Base-by-base conservation (phyloP, 768 basidiomycete genomes). In the Lentinula guzmanii region DNA sequence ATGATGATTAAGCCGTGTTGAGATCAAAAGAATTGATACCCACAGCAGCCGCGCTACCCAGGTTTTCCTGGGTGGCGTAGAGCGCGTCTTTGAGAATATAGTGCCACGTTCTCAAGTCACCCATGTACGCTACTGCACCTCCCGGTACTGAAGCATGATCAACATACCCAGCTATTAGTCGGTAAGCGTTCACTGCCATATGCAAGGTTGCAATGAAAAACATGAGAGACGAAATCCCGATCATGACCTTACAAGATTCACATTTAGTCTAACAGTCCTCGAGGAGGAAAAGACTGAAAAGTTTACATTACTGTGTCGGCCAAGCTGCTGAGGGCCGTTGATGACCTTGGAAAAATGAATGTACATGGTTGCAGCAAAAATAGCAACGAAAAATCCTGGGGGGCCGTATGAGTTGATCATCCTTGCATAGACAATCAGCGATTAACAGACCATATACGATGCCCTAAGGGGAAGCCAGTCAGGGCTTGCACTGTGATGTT, bases 21-120 rank as follows among this genome's bases (percentile, higher is more conserved):
- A 28, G 13, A 63, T 28, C 9, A 15, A 45, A 41, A 37, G 3
- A 18, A 35, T 3, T 24, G 28, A 9, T 18, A 24, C 64, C 4
- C 39, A 68, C 67, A 18, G 64, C 64, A 24, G 62, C 66, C 3
- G 60, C 63, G 50, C 63, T 65, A 4, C 67, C 67, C 1, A 68
- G 52, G 5, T 67, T 64, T 31, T 65, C 66, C 52, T 68, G 67
- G 0, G 63, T 63, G 1, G 63, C 60, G 43, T 65, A 68, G 4
- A 66, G 33, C 0, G 53, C 57, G 10, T 66, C 67, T 34, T 65
- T 65, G 50, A 68, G 62, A 24, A 68, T 62, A 35, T 67, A 66
- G 37, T 65, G 50, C 67, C 67, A 68, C 21, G 16, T n/a, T 35
- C 52, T 28, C n/a, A 68, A 42, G 11, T 58, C 45, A n/a, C 63